Base-by-base conservation (phyloP, 208 protist genomes). In the Strigomonas galati region DNA sequence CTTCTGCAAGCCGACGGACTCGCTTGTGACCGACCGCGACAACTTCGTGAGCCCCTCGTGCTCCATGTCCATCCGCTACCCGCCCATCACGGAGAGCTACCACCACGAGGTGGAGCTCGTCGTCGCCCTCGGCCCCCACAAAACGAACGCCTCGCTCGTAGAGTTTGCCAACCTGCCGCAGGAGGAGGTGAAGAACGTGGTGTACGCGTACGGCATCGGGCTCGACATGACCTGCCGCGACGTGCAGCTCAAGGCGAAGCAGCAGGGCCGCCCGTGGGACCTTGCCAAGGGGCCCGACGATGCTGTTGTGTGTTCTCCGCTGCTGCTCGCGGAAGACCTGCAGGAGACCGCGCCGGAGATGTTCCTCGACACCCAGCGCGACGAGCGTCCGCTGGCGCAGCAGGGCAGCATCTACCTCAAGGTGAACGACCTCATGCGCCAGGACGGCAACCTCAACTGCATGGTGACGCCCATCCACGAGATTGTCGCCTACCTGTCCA, bases 171-270 rank as follows among this genome's bases (percentile, higher is more conserved):
- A 87, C 49, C 59, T 95, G 3, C 48, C 74, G 0, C 52, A 74
- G 14, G 67, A 79, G 57, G 70, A 85, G 6, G 92, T 71, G 28
- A 44, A 78, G 12, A 56, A 81, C 10, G 65, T 91, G 35, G 84
- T 97, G 19, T 81, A 77, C 53, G 92, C 84, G 31, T 97, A 94
- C 61, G 87, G 66, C 2, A 65, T 97, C 10, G 86, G 83, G 23
- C 68, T 97, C 10, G 92, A 97, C 74, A 87, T 97, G 82, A 97
- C 92, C 0, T 81, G 82, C 1, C 80, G 92, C n/a, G 85, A 94
- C 53, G 15, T 94, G 52, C 92, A 97, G 71, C 51, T 67, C n/a
- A 53, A 82, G 48, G 85, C 86, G 1, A 94, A 92, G 65, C 64
- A 51, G 23, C 76, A 79, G 23, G 87, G 89, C 14, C 69, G 77